Base-by-base conservation (phyloP, 352 stramenopile species). In the Globisporangium cylindrosporum region DNA sequence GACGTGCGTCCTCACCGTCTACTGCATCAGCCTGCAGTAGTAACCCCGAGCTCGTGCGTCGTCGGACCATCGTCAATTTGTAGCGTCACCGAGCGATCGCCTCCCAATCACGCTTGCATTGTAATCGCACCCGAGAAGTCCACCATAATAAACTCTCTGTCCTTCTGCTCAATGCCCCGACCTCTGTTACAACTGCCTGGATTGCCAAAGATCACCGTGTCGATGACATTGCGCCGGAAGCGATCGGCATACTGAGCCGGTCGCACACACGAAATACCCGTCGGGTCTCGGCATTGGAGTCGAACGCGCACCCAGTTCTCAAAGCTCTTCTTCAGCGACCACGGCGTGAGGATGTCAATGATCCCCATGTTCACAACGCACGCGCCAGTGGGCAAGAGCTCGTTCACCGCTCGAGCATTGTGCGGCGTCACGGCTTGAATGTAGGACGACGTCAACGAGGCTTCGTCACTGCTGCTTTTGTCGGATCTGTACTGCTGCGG, bases 331-430 rank as follows among this genome's bases (percentile, higher is more conserved):
- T 94, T 87, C 10, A 96, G 79, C 32, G 92, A 98, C 90, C 97
- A 99, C 25, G 95, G 94, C 27, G 97, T 97, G 59, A 99, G 77
- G 79, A 99, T 98, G 77, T 99, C 96, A 77, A 99, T 98, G 63
- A 99, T 98, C 18, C 96, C 96, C 89, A 99, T 98, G 71, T 97
- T 98, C 62, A 95, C 88, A 29, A 96, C 88, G 22, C 80, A 91
- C 1, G 85, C 86, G 46, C 93, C 85, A 4, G 74, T 77, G 34
- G 81, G 81, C 38, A 93, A 81, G 18, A 84, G 67, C 22, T 81
- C 72, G 18, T 80, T 69, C 68, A n/a, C 59, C 66, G 36, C 62
- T 58, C 59, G 41, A 51, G 74, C 70, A 60, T 69, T 34, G 18
- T 82, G 75, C 9, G 86, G 86, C 32, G 84, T 91, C 20, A 79